Evolutionary conservation across 345 rosid genomes (phyloP), one percentile per base, ranked within the genome.

Genomic region (Lumnitzera littorea): DNA sequence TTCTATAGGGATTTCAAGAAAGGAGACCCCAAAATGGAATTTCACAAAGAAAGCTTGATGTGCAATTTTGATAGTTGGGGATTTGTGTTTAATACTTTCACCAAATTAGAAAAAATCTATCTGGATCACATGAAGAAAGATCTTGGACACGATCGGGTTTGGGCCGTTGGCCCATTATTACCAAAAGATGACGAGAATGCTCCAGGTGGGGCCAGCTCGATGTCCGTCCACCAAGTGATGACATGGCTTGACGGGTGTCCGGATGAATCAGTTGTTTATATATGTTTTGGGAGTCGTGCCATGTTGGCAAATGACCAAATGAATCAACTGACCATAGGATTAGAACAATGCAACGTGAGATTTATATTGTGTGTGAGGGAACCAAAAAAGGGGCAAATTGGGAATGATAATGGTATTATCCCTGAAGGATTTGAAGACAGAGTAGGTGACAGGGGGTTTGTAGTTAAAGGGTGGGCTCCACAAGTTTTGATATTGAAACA

Each of bases 201-300:
- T 9, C 53, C 87, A 12, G 95, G 95, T 29, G 90, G 92, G 1
- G 17, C 72, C 52, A 79, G 81, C 29, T 76, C 87, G 12, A 56
- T 54, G 1, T 47, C 74, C 15, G 24, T 49, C 3, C 31, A 67
- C 17, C 57, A 67, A 31, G 23, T 87, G 50, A 31, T 67, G 76
- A 65, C 74, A 53, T 85, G 91, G 89, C 86, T 91, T 0, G 89
- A 87, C 56, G 48, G 53, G 11, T 64, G 80, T n/a, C 64, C 57
- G 10, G 83, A 82, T 24, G 48, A 48, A 8, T 57, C 72, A 1
- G 92, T 91, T 14, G 78, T 91, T 4, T 91, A 91, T 57, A 74
- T 87, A 3, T 84, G 94, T 73, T 91, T 87, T 12, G 96, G 94
- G 31, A 91, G 91, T 74, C 86, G 67, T 61, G 53, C 68, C 6